Percentiles rank a stretch among this genome's conserved stretches.
Evolutionary conservation across 805 yeast species (phyloP).

Genomic region (Yarrowia sp.): DNA sequence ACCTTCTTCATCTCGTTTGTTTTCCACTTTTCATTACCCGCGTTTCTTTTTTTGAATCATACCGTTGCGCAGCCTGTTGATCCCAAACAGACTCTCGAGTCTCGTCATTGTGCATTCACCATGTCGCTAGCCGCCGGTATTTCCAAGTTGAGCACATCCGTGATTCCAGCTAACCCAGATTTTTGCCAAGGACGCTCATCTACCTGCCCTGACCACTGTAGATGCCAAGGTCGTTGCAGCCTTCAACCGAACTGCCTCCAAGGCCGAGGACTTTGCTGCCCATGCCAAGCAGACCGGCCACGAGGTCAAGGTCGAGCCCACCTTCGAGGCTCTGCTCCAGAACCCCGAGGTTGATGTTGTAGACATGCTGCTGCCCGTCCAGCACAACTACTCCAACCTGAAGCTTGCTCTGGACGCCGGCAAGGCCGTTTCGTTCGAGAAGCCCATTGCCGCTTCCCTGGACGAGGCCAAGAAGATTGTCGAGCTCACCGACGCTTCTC

Average conservation of each 20-base stretch:
- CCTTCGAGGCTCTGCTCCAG: slow-evolving; percentile 49
- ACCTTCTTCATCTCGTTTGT: too few species aligned
- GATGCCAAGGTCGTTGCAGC: slow-evolving; percentile 60
- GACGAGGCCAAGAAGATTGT: slow-evolving; percentile 81
- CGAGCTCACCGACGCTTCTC: slow-evolving; percentile 55
- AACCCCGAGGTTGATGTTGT: slow-evolving; percentile 71
- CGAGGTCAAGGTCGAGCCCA: slow-evolving; percentile 48
- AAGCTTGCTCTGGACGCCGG: slow-evolving; percentile 66
- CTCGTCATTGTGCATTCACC: too few species aligned
- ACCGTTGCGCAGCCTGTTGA: not conserved
- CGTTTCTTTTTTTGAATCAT: too few species aligned
- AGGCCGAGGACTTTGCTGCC: slow-evolving; percentile 77
- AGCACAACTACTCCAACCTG: slow-evolving; percentile 66
- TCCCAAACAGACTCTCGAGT: too few species aligned
- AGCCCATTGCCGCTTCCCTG: slow-evolving; percentile 87
- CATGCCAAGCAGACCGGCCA: slow-evolving; percentile 45
- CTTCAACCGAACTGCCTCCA: slow-evolving; percentile 77
- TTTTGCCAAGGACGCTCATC: slow-evolving; percentile 80
- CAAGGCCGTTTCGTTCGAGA: slow-evolving; percentile 81
- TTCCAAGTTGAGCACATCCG: too few species aligned
- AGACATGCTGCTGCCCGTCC: slow-evolving; percentile 89
- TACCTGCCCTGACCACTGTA: slow-evolving; percentile 60
- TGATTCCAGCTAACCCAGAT: slow-evolving; percentile 42
- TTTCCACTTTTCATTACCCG: too few species aligned
- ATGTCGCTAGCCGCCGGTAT: too few species aligned